phyloP scores from a whole-genome alignment of 768 basidiomycete species.

The Macrolepiota albuminosa region DNA sequence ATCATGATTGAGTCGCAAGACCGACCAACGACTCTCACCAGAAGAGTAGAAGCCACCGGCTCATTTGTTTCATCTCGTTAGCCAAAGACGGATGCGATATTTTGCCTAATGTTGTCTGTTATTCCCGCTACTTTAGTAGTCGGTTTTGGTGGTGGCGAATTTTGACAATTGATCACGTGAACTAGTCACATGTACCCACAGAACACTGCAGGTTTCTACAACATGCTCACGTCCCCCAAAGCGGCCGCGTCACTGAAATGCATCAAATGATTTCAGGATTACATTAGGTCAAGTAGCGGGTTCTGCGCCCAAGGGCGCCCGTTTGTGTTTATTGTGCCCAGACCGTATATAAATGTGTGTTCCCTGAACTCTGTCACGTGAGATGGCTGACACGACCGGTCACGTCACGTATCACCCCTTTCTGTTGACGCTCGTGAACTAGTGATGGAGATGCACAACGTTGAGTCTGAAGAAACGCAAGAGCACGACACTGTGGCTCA shows the following conservation, averaged over 20 bases:
- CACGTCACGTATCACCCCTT: slow-evolving; percentile 10
- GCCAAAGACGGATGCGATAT: not conserved
- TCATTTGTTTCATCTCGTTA: not conserved
- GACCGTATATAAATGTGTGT: not conserved
- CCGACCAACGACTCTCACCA: no score
- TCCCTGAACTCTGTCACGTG: slow-evolving; percentile 1
- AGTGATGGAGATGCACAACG: not conserved
- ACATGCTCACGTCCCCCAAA: no score
- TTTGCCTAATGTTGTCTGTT: not conserved
- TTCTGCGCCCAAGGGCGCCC: no score
- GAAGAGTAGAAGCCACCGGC: not conserved
- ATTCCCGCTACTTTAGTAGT: no score
- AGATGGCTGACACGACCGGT: slow-evolving; percentile 12
- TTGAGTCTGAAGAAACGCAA: not conserved
- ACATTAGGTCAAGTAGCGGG: no score
- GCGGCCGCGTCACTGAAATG: no score
- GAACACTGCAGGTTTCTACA: no score
- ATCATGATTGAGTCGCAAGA: not conserved
- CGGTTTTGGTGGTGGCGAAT: no score
- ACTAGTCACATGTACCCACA: no score
- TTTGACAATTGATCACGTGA: no score
- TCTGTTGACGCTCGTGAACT: not conserved
- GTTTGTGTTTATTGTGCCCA: no score
- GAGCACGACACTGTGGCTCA: not conserved
- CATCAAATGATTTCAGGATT: no score